Conservation (phyloP, 1,284 basidiomycete species). For the Sporisorium reilianum region DNA sequence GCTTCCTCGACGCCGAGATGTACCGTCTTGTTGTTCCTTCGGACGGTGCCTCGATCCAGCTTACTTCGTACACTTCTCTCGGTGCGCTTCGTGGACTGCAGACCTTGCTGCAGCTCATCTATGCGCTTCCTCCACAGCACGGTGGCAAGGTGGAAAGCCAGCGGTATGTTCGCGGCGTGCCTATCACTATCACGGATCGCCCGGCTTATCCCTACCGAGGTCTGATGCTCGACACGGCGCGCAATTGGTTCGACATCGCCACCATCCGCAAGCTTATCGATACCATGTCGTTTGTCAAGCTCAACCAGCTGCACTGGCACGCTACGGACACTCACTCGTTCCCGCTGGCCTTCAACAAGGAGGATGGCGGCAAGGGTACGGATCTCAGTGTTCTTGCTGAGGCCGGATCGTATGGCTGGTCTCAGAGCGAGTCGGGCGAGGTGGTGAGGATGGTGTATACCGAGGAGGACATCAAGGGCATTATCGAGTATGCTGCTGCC, state of each 20-base stretch:
- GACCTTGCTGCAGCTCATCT: conserved; percentile 81
- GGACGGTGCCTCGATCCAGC: conserved; percentile 75
- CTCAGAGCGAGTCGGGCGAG: conserved; percentile 49
- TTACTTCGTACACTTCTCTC: conserved; percentile 79
- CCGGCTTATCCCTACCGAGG: conserved; percentile 74
- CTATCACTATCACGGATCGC: conserved; percentile 70
- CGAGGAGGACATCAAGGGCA: conserved; percentile 75
- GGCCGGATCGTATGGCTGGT: conserved; percentile 78
- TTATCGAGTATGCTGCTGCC: conserved; percentile 79
- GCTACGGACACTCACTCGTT: conserved; percentile 76
- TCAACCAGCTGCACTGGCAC: conserved; percentile 81
- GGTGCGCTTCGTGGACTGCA: conserved; percentile 84
- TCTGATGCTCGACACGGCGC: conserved; percentile 82
- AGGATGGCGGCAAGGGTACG: not conserved
- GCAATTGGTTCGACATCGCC: conserved; percentile 74
- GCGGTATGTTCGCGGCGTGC: conserved; percentile 72
- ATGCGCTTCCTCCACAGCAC: conserved; percentile 69
- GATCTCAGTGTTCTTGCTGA: conserved; percentile 76
- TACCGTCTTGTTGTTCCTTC: conserved; percentile 77
- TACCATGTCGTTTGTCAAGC: conserved; percentile 88
- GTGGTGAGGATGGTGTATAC: conserved; percentile 73
- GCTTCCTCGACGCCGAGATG: conserved; percentile 72
- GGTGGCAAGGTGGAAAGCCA: conserved; percentile 1
- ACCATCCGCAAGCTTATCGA: conserved; percentile 82
- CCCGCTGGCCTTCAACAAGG: conserved; percentile 75